Conservation (phyloP, 2,329 filamentous ascomycete species). For the Ophiostoma sp. region DNA sequence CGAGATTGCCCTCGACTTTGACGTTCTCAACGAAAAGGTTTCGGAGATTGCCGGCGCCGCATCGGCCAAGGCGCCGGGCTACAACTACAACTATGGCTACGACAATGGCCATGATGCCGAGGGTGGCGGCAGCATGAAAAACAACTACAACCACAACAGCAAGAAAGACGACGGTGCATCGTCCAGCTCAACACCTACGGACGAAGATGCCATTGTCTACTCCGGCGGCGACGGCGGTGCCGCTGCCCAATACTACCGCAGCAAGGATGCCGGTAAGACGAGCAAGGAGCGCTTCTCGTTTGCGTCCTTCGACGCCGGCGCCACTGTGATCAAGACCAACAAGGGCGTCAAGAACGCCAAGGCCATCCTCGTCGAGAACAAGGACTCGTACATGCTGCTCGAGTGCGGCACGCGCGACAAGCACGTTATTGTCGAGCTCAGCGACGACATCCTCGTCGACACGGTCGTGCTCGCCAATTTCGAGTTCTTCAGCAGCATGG, state of each 20-base stretch:
- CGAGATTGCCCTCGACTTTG: conserved; percentile 65
- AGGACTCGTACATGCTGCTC: conserved; percentile 97
- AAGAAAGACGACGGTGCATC: background rate
- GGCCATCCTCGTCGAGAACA: conserved; percentile 88
- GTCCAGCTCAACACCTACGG: conserved; percentile 25
- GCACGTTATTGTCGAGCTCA: conserved; percentile 90
- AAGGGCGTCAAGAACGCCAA: conserved; percentile 80
- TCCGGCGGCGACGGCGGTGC: conserved; percentile 37
- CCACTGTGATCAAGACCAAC: conserved; percentile 87
- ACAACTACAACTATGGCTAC: conserved; percentile 25
- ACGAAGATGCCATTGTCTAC: conserved; percentile 42
- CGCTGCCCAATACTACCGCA: conserved; percentile 56
- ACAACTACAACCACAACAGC: conserved; percentile 28
- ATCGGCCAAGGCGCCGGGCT: conserved; percentile 26
- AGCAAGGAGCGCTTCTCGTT: conserved; percentile 98
- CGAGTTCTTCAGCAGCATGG: conserved; percentile 98
- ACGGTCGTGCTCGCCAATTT: conserved; percentile 97
- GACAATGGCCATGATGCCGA: background rate
- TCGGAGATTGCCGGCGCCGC: conserved; percentile 39
- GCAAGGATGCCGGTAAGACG: conserved; percentile 92
- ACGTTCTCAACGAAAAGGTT: conserved; percentile 43
- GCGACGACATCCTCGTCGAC: conserved; percentile 79
- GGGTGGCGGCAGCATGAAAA: conserved; percentile 22
- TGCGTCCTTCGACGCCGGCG: conserved; percentile 93
- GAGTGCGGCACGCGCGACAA: conserved; percentile 84